A percentile compares a stretch with the other conserved stretches of the same genome.
Evolutionary conservation across 495 filamentous ascomycete species (phyloP).

Genomic region (Letharia columbiana): DNA sequence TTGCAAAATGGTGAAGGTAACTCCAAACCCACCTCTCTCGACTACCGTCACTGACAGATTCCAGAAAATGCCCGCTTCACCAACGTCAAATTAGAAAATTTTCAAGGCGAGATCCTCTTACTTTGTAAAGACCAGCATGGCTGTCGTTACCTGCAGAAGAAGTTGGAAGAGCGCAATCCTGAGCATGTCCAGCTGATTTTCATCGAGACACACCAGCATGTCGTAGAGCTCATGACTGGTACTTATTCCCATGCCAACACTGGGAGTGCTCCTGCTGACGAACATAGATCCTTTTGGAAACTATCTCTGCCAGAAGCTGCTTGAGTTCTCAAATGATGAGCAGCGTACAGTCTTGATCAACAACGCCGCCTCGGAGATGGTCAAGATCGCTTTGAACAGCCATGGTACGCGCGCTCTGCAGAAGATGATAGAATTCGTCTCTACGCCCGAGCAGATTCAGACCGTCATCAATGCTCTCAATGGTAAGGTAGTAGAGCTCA

Average conservation of each 20-base stretch:
- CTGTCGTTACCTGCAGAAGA: conserved; percentile 90
- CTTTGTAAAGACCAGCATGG: conserved; percentile 97
- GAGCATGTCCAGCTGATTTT: conserved; percentile 88
- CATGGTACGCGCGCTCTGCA: conserved; percentile 93
- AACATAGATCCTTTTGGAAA: conserved; percentile 85
- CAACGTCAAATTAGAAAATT: conserved; percentile 67
- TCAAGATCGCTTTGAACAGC: conserved; percentile 88
- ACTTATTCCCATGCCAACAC: conserved; percentile 18
- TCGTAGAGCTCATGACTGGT: conserved; percentile 93
- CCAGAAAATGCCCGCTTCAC: conserved; percentile 50
- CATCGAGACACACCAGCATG: conserved; percentile 78
- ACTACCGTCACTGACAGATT: neutral
- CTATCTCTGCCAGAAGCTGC: conserved; percentile 93
- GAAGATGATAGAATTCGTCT: conserved; percentile 98
- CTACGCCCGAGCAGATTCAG: conserved; percentile 65
- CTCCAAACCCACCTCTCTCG: neutral
- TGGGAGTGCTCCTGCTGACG: conserved; percentile 13
- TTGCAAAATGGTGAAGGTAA: conserved; percentile 54
- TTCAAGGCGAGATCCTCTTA: conserved; percentile 70
- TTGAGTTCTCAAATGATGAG: conserved; percentile 86
- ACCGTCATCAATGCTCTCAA: conserved; percentile 74
- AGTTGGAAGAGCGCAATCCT: conserved; percentile 80
- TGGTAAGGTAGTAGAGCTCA: conserved; percentile 76
- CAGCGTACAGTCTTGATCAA: conserved; percentile 88
- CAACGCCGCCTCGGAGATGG: conserved; percentile 75